These are phyloP conservation scores for Candida mesenterica DNA, from an alignment of 1,139 yeast species.

Conservation along the genomic window DNA sequence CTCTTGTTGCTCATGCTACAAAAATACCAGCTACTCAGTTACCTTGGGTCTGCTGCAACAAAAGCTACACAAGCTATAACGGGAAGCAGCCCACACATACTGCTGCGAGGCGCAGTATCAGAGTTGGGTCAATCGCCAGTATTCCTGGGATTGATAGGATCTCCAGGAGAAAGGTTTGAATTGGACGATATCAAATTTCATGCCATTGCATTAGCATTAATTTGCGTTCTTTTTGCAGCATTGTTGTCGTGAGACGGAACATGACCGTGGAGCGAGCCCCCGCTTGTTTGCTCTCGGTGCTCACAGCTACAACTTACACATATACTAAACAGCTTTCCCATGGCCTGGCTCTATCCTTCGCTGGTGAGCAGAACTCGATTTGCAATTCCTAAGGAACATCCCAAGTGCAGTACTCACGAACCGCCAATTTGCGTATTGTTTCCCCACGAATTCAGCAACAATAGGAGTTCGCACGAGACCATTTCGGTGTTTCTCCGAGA, in stretches of 20 bases:
- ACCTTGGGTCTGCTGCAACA: background rate
- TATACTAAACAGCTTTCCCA: too few species aligned
- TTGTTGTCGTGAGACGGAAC: background rate
- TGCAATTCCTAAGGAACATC: too few species aligned
- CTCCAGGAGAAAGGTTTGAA: conserved; percentile 26
- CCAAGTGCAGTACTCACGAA: too few species aligned
- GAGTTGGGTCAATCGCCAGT: background rate
- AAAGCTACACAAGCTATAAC: background rate
- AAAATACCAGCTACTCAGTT: conserved; percentile 3
- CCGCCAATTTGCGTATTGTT: too few species aligned
- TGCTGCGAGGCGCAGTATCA: background rate
- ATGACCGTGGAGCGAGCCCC: too few species aligned
- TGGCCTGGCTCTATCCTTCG: too few species aligned
- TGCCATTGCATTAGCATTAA: conserved; percentile 13
- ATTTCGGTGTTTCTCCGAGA: too few species aligned
- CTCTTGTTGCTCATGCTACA: conserved; percentile 7
- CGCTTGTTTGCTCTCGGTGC: too few species aligned
- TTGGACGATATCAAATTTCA: conserved; percentile 21
- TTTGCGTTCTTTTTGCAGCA: background rate
- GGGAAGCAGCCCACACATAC: background rate
- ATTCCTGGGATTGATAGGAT: conserved; percentile 14
- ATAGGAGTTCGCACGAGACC: too few species aligned
- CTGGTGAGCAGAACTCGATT: too few species aligned
- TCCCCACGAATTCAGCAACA: too few species aligned
- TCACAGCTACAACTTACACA: too few species aligned